A percentile compares a stretch with the other conserved stretches of the same genome.
Conservation (phyloP, 2,329 filamentous ascomycete genomes). For the Aspergillus awamori region DNA sequence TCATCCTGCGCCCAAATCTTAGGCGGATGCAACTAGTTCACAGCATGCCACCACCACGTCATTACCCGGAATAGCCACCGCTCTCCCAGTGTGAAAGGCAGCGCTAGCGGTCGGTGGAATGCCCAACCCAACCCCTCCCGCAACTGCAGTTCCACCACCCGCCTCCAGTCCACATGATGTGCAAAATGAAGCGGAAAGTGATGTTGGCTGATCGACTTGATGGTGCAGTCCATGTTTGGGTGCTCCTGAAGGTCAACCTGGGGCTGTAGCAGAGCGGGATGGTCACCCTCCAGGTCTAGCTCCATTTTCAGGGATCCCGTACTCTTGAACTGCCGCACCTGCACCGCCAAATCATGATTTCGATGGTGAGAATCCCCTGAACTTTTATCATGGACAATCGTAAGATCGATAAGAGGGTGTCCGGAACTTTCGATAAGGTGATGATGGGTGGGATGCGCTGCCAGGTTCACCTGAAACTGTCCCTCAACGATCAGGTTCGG, state of each 20-base stretch:
- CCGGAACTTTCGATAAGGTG: constrained; percentile 5
- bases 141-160: constrained; percentile 21
- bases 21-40: not conserved
- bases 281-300: constrained; percentile 19
- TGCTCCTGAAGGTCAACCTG: constrained; percentile 22
- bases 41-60: constrained; percentile 20
- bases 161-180: constrained; percentile 23
- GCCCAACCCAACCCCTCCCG: constrained; percentile 21
- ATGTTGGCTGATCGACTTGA: constrained; percentile 22
- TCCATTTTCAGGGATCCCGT: constrained; percentile 17
- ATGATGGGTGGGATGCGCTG: constrained; percentile 9
- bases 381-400: constrained; percentile 14
- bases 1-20: not conserved
- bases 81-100: constrained; percentile 20
- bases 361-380: constrained; percentile 3
- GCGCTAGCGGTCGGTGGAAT: constrained; percentile 19
- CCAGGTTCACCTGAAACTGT: constrained; percentile 15
- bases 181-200: constrained; percentile 24
- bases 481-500: constrained; percentile 20
- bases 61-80: constrained; percentile 17
- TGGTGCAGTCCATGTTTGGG: constrained; percentile 22
- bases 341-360: constrained; percentile 17
- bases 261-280: constrained; percentile 18
- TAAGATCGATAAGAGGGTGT: constrained; percentile 17
- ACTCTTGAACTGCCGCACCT: constrained; percentile 16